Evolutionary conservation across 2,329 filamentous ascomycete genomes (phyloP).

Genomic region (Alternaria conjuncta): DNA sequence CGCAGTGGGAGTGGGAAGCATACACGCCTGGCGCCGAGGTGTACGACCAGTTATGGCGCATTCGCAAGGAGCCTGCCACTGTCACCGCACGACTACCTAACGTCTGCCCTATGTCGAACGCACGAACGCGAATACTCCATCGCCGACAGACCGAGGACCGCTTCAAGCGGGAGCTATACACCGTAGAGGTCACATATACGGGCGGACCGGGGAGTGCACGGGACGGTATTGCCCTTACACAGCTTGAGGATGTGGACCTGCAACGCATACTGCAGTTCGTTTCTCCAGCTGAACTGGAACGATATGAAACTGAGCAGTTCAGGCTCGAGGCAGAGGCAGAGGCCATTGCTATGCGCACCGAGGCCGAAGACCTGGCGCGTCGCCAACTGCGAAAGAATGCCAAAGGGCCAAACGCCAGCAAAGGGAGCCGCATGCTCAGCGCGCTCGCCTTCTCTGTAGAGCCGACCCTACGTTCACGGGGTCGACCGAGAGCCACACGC

Average conservation of each 20-base stretch:
- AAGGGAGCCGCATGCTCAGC: slow-evolving; percentile 18
- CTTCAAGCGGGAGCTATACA: slow-evolving; percentile 33
- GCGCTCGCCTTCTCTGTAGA: slow-evolving; percentile 13
- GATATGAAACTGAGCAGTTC: slow-evolving; percentile 44
- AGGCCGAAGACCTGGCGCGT: slow-evolving; percentile 27
- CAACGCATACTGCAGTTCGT: slow-evolving; percentile 40
- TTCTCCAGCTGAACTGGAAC: slow-evolving; percentile 37
- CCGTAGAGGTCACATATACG: slow-evolving; percentile 24
- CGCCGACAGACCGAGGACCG: slow-evolving; percentile 37
- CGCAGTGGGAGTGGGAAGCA: slow-evolving; percentile 38
- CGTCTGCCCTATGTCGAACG: slow-evolving; percentile 36
- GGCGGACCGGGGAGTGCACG: background rate
- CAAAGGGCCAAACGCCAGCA: slow-evolving; percentile 11
- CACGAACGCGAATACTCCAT: slow-evolving; percentile 36
- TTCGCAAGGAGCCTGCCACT: slow-evolving; percentile 34
- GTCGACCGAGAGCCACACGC: slow-evolving; percentile 17
- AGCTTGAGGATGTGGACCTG: slow-evolving; percentile 32
- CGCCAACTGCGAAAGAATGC: slow-evolving; percentile 35
- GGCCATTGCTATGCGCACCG: slow-evolving; percentile 22
- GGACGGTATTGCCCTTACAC: slow-evolving; percentile 7
- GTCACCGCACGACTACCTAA: slow-evolving; percentile 32
- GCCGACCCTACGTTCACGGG: slow-evolving; percentile 10
- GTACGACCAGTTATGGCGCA: slow-evolving; percentile 38
- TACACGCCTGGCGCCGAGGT: slow-evolving; percentile 38
- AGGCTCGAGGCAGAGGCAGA: slow-evolving; percentile 35